Conservation (phyloP, 176 grass and related monocot species). For the Oryza rufipogon region DNA sequence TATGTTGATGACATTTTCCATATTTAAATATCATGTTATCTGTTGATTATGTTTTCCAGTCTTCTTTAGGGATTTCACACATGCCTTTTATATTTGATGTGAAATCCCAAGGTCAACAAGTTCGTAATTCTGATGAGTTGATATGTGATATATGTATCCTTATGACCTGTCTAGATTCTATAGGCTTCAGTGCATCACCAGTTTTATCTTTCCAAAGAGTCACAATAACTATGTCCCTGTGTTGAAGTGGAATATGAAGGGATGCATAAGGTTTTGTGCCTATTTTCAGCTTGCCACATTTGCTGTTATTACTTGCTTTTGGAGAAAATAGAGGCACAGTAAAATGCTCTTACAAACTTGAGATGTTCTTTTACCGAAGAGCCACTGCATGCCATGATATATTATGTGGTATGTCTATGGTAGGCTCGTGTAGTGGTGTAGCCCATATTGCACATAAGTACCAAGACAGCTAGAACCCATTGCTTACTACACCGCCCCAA, state of each 20-base stretch:
- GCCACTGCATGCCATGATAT: not conserved
- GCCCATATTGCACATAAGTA: not conserved
- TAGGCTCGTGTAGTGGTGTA: not conserved
- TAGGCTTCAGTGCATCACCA: slow-evolving; percentile 4
- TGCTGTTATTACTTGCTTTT: not conserved
- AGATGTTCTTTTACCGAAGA: not conserved
- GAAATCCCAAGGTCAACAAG: not conserved
- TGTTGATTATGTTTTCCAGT: slow-evolving; percentile 5
- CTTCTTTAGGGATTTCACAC: not conserved
- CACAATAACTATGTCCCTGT: slow-evolving; percentile 8
- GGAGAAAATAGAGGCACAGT: not conserved
- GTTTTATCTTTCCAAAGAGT: not conserved
- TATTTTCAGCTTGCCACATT: not conserved
- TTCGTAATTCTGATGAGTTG: not conserved
- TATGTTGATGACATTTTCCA: not conserved
- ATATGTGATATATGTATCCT: not conserved
- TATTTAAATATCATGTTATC: slow-evolving; percentile 9
- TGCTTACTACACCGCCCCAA: not conserved
- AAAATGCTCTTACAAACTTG: not conserved
- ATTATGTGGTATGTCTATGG: not conserved
- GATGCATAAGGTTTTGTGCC: not conserved
- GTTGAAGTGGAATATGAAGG: slow-evolving; percentile 1
- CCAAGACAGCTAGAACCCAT: not conserved
- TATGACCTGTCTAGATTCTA: not conserved
- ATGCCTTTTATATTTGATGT: not conserved